Conservation (phyloP, 106 monocot genomes). For the Acanthochlamys bracteata region DNA sequence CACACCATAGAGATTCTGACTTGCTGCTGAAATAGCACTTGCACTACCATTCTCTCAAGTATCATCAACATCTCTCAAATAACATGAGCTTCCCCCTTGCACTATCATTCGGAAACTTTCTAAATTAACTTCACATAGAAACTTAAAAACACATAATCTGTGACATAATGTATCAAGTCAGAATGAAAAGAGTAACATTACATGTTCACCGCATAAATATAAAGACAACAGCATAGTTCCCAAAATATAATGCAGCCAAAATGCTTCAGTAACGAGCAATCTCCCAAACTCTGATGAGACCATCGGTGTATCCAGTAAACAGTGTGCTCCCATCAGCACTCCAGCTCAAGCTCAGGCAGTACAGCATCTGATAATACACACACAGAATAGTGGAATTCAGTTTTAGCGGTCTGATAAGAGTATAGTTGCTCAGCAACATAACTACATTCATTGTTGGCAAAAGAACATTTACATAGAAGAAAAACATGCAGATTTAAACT, state of each 20-base stretch:
- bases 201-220: neutral
- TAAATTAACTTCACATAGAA: too few relatives aligned
- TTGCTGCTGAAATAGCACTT: too few relatives aligned
- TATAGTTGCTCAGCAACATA: neutral
- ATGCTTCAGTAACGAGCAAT: conserved; percentile 16
- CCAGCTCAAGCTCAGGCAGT: conserved; percentile 39
- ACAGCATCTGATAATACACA: conserved; percentile 21
- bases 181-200: neutral
- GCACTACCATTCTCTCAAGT: too few relatives aligned
- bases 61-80: too few relatives aligned
- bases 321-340: conserved; percentile 42
- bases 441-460: too few relatives aligned
- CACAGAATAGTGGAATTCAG: neutral
- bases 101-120: too few relatives aligned
- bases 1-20: too few relatives aligned
- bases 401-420: neutral
- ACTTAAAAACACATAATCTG: too few relatives aligned
- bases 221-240: neutral
- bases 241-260: neutral
- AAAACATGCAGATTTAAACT: too few relatives aligned
- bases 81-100: too few relatives aligned
- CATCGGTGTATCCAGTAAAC: conserved; percentile 39
- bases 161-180: neutral
- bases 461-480: too few relatives aligned
- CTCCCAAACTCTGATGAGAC: conserved; percentile 35